Conservation (phyloP, 2,329 filamentous ascomycete species). For the Penicillium italicum region DNA sequence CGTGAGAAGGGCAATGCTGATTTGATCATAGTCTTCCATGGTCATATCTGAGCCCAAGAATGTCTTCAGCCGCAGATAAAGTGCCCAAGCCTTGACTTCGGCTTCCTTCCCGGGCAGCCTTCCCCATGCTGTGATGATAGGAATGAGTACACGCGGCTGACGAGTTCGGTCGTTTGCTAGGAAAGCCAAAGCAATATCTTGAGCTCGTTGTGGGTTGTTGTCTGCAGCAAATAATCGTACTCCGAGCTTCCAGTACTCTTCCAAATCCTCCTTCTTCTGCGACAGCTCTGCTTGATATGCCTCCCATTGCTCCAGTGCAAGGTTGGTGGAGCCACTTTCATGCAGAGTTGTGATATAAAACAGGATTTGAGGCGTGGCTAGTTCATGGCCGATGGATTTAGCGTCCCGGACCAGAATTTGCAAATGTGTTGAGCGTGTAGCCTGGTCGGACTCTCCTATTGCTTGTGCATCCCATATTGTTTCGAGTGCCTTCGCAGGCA, state of each 20-base stretch:
- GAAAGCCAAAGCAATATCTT: constrained; percentile 47
- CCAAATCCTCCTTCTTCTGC: constrained; percentile 35
- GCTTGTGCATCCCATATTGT: constrained; percentile 61
- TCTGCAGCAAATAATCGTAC: constrained; percentile 50
- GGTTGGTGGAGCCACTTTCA: constrained; percentile 56
- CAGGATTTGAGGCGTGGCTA: constrained; percentile 59
- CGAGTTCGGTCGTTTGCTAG: constrained; percentile 44
- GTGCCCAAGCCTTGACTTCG: constrained; percentile 60
- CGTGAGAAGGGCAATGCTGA: constrained; percentile 67
- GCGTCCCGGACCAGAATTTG: constrained; percentile 64
- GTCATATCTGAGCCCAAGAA: constrained; percentile 59
- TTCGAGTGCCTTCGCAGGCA: constrained; percentile 62
- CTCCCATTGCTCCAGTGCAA: constrained; percentile 63
- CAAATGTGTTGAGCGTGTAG: constrained; percentile 57
- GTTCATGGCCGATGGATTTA: constrained; percentile 53
- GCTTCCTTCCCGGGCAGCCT: constrained; percentile 48
- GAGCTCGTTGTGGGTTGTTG: constrained; percentile 47
- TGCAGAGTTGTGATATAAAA: constrained; percentile 67
- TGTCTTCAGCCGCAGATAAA: constrained; percentile 63
- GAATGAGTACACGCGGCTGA: constrained; percentile 48
- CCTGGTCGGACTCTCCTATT: constrained; percentile 44
- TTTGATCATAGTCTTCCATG: constrained; percentile 71
- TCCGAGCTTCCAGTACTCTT: constrained; percentile 48
- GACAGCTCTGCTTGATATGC: constrained; percentile 55
- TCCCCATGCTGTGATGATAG: constrained; percentile 67